phyloP scores from a whole-genome alignment of 2,329 filamentous ascomycete genomes.

The Tolypocladium pustulatum region DNA sequence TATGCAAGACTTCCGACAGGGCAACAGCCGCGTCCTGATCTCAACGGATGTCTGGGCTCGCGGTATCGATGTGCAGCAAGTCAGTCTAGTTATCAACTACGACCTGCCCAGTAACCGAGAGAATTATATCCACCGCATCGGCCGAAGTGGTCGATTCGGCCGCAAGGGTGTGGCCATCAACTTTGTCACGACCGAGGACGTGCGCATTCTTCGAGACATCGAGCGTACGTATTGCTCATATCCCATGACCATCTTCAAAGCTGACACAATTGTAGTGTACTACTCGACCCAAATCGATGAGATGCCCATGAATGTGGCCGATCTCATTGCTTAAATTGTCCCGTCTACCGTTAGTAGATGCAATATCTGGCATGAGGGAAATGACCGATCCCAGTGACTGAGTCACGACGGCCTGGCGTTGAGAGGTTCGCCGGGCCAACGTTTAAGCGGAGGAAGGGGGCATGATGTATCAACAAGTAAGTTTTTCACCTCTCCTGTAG shows the following conservation, averaged over 20 bases:
- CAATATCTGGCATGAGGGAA: not conserved
- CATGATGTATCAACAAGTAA: not conserved
- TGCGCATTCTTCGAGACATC: slow-evolving; percentile 93
- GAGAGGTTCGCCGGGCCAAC: not conserved
- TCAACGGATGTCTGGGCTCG: slow-evolving; percentile 97
- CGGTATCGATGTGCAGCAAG: slow-evolving; percentile 98
- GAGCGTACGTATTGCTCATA: slow-evolving; percentile 54
- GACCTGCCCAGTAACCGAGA: slow-evolving; percentile 96
- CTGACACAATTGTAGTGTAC: slow-evolving; percentile 53
- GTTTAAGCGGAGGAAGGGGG: slow-evolving; percentile 4
- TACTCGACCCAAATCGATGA: slow-evolving; percentile 96
- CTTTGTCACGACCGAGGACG: slow-evolving; percentile 96
- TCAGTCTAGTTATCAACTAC: slow-evolving; percentile 98
- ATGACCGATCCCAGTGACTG: not conserved
- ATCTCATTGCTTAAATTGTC: slow-evolving; percentile 40
- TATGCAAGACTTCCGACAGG: slow-evolving; percentile 98
- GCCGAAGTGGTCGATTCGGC: slow-evolving; percentile 88
- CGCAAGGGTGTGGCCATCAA: slow-evolving; percentile 99
- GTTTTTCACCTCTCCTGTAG: not conserved
- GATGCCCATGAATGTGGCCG: slow-evolving; percentile 93
- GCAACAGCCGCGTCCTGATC: slow-evolving; percentile 91
- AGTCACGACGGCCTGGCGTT: not conserved
- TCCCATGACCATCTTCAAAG: not conserved
- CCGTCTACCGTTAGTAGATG: not conserved
- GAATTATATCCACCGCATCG: slow-evolving; percentile 99